phyloP scores from a whole-genome alignment of 257 asterid species.

The Przewalskia tangutica region DNA sequence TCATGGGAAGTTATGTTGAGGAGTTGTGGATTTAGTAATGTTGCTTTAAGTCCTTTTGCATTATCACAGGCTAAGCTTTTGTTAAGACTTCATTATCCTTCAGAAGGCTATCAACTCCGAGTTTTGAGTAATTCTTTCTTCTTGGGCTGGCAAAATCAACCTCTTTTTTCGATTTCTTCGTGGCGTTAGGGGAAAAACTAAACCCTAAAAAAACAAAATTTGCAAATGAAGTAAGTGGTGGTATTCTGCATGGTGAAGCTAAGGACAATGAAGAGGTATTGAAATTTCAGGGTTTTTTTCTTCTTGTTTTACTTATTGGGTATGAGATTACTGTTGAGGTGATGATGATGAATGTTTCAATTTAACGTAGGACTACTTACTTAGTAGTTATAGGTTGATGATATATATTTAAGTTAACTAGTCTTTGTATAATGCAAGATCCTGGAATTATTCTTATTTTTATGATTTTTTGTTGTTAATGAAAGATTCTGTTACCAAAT shows the following conservation, averaged over 20 bases:
- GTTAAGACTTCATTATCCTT: constrained; percentile 85
- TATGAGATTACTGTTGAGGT: not conserved
- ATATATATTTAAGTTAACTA: not conserved
- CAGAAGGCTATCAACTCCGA: constrained; percentile 84
- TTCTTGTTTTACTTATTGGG: not conserved
- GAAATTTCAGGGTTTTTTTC: not conserved
- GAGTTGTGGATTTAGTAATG: constrained; percentile 49
- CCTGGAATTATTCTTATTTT: not conserved
- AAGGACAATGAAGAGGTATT: not conserved
- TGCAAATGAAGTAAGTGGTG: not conserved
- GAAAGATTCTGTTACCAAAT: constrained; percentile 30
- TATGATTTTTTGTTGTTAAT: constrained; percentile 21
- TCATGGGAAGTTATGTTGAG: constrained; percentile 74
- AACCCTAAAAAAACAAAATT: constrained; percentile 41
- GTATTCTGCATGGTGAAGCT: constrained; percentile 1
- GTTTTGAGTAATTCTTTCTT: constrained; percentile 50
- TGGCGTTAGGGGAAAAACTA: constrained; percentile 37
- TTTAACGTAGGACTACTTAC: not conserved
- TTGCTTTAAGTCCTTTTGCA: constrained; percentile 66
- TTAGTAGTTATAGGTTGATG: not conserved
- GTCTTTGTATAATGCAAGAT: constrained; percentile 1
- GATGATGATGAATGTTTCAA: not conserved
- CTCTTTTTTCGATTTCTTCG: constrained; percentile 85
- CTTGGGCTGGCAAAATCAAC: constrained; percentile 96
- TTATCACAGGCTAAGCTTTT: constrained; percentile 82